Conservation (phyloP, 2,329 filamentous ascomycete species). For the Colletotrichum lindemuthianum region DNA sequence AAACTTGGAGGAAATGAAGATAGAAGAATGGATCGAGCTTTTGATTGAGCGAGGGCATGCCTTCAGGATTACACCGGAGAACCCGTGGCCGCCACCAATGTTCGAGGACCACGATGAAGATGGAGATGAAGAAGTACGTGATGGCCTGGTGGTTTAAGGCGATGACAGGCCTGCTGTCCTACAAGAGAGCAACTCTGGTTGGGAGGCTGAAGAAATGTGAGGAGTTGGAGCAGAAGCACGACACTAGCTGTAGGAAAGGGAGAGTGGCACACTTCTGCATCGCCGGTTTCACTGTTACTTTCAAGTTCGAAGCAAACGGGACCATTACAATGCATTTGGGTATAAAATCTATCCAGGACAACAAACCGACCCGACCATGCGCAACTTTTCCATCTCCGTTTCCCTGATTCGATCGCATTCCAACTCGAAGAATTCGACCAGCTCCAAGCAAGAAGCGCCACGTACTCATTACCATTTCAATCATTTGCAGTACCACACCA, state of each 20-base stretch:
- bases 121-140: no score
- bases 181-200: no score
- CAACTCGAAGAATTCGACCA: not conserved
- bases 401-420: not conserved
- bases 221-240: no score
- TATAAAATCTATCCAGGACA: slow-evolving; percentile 28
- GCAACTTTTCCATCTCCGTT: slow-evolving; percentile 4
- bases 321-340: slow-evolving; percentile 25
- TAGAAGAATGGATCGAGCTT: no score
- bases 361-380: slow-evolving; percentile 15
- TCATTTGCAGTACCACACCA: not conserved
- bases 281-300: not conserved
- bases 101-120: not conserved
- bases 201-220: no score
- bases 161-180: no score
- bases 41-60: not conserved
- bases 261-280: not conserved
- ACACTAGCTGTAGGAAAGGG: no score
- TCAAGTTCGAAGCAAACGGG: not conserved
- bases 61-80: not conserved
- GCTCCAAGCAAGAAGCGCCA: not conserved
- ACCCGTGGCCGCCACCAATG: not conserved
- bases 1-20: no score
- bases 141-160: no score
- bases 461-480: slow-evolving; percentile 12